Evolutionary conservation across 2,329 filamentous ascomycete genomes (phyloP).

Genomic region (Ophiostoma australiae): DNA sequence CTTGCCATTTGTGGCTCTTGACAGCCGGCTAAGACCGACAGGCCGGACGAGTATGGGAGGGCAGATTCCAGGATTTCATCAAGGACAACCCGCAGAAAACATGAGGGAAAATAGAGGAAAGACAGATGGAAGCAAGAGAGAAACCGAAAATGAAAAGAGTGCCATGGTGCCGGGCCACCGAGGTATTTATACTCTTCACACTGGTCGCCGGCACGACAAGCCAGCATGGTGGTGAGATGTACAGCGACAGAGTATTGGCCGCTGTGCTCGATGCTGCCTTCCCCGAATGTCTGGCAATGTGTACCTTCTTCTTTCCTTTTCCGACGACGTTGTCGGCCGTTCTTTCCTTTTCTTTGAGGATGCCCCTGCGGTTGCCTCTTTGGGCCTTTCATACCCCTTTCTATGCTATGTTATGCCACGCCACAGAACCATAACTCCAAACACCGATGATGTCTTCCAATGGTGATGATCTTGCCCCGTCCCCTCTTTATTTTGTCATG

Average conservation of each 20-base stretch:
- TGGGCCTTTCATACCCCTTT: neutral
- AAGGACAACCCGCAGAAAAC: neutral
- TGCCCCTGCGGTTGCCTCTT: neutral
- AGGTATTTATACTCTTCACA: slow-evolving; percentile 43
- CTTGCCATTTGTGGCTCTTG: slow-evolving; percentile 4
- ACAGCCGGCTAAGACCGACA: slow-evolving; percentile 18
- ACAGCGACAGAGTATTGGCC: neutral
- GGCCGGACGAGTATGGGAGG: neutral
- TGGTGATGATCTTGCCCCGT: neutral
- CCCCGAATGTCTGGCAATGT: neutral
- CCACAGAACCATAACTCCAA: slow-evolving; percentile 1
- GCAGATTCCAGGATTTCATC: neutral
- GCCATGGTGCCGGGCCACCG: slow-evolving; percentile 25
- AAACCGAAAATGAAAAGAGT: slow-evolving; percentile 10
- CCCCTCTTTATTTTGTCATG: neutral
- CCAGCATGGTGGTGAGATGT: neutral
- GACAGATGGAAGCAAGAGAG: neutral
- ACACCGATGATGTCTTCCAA: neutral
- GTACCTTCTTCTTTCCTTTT: neutral
- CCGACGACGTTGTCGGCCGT: neutral
- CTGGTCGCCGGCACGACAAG: slow-evolving; percentile 20
- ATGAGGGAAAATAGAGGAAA: neutral
- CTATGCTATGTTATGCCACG: neutral
- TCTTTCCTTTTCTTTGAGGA: slow-evolving; percentile 3
- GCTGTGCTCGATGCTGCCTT: neutral